Conservation (phyloP, 495 filamentous ascomycete genomes). For the Copromyces sp. region DNA sequence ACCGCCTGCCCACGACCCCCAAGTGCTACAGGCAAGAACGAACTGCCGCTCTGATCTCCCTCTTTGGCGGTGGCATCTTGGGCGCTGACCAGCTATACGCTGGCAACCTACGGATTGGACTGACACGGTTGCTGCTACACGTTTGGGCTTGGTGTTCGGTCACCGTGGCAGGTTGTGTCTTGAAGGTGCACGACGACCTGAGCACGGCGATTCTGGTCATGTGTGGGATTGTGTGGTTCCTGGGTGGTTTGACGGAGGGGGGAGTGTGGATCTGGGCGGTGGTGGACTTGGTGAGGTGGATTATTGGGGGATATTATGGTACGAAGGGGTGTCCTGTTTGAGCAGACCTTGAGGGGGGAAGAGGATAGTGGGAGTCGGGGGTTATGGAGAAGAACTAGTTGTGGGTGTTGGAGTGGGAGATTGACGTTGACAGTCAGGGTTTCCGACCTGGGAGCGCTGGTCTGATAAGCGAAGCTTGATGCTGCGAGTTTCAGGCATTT, state of each 20-base stretch:
- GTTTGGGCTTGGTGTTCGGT: background rate
- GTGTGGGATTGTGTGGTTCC: background rate
- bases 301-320: background rate
- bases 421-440: background rate
- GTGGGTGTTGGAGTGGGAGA: no score
- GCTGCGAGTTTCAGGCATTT: background rate
- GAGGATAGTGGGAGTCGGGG: background rate
- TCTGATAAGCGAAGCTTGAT: background rate
- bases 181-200: background rate
- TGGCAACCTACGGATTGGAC: background rate
- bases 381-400: background rate
- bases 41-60: background rate
- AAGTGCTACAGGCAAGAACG: background rate
- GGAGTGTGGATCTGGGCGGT: background rate
- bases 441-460: background rate
- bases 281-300: background rate
- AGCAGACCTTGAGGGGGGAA: background rate
- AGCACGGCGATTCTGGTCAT: background rate
- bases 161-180: accelerated
- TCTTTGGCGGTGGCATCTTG: background rate
- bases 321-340: background rate
- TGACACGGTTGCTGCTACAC: background rate
- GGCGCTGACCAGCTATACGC: background rate
- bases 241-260: background rate
- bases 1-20: background rate